Evolutionary conservation across 1,284 basidiomycete genomes (phyloP), one percentile per base, ranked within the genome.

Genomic region (Ustilago cynodontis): DNA sequence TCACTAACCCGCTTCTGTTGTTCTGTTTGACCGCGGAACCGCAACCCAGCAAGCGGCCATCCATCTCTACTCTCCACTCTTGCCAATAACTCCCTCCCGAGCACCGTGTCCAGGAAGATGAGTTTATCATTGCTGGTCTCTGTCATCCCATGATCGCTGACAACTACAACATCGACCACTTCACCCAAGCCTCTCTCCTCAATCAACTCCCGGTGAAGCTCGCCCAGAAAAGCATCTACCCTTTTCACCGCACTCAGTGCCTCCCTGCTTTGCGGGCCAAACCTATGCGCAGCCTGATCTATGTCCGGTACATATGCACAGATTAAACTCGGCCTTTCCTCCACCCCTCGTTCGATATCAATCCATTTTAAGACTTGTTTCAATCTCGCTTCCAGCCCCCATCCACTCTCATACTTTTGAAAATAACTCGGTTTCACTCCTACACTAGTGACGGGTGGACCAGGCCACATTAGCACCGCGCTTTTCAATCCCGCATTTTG

Each of bases 131-230:
- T 89, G 71, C 90, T 91, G 9, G 94, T 95, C 77, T 92, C 91
- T 0, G 91, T 92, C 94, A 97, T 96, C 3, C 94, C 95, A 83
- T 97, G 94, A 86, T 97, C 95, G 66, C 92, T 93, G 57, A 97
- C 93, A 79, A 95, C 94, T 28, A 96, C 89, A 29, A 97, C 88
- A 84, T 97, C 93, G 31, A 95, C 92, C 29, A 96, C 92, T 39
- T 92, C 89, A 1, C 90, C 90, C 33, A 95, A 88, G 81, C 94
- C 93, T 2, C 94, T 90, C n/a, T 88, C 86, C 31, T 88, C 88
- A 26, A 58, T 35, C 33, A 96, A 87, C 1, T 89, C 88, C 2
- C 87, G 85, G 0, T 92, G 90, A 14, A 97, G 86, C 54, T 91
- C 87, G 62, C 89, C 90, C 1, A 93, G 91, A 79, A 95, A 95